phyloP scores from a whole-genome alignment of 2,329 filamentous ascomycete genomes.

The Sphaceloma murrayae region DNA sequence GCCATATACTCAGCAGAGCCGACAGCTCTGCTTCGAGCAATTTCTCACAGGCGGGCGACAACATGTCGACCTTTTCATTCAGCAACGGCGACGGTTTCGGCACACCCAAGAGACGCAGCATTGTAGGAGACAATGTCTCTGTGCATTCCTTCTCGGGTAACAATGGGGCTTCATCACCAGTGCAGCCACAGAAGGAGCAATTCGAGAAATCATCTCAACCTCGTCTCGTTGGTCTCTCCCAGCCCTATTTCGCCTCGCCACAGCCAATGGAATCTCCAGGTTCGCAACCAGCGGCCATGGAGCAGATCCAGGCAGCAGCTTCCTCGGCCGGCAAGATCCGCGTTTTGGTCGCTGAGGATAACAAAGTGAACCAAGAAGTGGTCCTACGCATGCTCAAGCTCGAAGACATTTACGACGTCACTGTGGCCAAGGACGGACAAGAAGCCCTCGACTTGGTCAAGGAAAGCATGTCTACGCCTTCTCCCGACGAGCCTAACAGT shows the following conservation, averaged over 20 bases:
- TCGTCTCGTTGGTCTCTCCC: conserved; percentile 70
- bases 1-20: conserved; percentile 60
- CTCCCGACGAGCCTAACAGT: conserved; percentile 12
- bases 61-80: background rate
- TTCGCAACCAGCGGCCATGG: conserved; percentile 56
- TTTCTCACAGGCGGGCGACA: conserved; percentile 29
- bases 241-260: conserved; percentile 62
- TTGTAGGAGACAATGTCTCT: conserved; percentile 15
- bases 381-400: conserved; percentile 58
- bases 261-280: conserved; percentile 43
- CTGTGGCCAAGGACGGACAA: conserved; percentile 58
- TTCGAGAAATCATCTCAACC: conserved; percentile 53
- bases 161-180: conserved; percentile 20
- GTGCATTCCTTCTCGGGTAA: conserved; percentile 14
- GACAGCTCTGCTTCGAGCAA: conserved; percentile 38
- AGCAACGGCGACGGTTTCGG: conserved; percentile 17
- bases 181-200: conserved; percentile 29
- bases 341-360: conserved; percentile 78
- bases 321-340: conserved; percentile 54
- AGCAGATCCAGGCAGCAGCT: conserved; percentile 54
- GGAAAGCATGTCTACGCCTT: conserved; percentile 51
- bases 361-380: conserved; percentile 55
- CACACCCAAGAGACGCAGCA: conserved; percentile 17
- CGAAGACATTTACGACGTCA: conserved; percentile 76
- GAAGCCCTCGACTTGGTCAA: conserved; percentile 83